phyloP scores from a whole-genome alignment of 2,329 filamentous ascomycete genomes.

The Dactylonectria macrodidyma region DNA sequence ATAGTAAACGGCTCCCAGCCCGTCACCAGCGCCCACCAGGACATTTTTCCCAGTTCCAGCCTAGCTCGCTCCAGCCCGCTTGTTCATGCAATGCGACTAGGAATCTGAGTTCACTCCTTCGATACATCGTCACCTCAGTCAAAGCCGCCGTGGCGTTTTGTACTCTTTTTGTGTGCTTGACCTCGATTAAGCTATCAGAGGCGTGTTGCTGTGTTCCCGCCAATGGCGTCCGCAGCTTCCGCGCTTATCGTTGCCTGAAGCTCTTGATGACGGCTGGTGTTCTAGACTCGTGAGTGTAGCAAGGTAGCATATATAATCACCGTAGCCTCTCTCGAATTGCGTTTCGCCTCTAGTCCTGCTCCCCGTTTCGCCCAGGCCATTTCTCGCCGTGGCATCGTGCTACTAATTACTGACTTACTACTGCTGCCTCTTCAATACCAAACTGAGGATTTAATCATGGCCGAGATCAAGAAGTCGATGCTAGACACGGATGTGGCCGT shows the following conservation, averaged over 20 bases:
- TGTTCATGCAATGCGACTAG: conserved; percentile 18
- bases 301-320: not conserved
- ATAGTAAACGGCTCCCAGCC: conserved; percentile 6
- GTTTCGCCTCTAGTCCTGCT: not conserved
- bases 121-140: conserved; percentile 12
- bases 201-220: not conserved
- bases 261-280: too few relatives aligned
- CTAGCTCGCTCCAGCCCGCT: conserved; percentile 11
- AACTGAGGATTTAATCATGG: not conserved
- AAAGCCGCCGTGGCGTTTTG: not conserved
- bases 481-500: conserved; percentile 19
- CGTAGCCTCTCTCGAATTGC: not conserved
- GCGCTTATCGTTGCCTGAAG: conserved; percentile 21
- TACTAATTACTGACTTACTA: not conserved
- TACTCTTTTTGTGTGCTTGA: conserved; percentile 2
- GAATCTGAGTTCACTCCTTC: not conserved
- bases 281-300: not conserved
- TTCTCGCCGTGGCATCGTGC: not conserved
- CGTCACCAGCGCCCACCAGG: conserved; percentile 21
- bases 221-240: not conserved
- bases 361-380: not conserved
- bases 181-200: not conserved
- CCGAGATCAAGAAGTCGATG: conserved; percentile 13
- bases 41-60: conserved; percentile 25
- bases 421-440: too few relatives aligned